Conservation (phyloP, 345 rosid species). For the Rhodamnia rubescens region DNA sequence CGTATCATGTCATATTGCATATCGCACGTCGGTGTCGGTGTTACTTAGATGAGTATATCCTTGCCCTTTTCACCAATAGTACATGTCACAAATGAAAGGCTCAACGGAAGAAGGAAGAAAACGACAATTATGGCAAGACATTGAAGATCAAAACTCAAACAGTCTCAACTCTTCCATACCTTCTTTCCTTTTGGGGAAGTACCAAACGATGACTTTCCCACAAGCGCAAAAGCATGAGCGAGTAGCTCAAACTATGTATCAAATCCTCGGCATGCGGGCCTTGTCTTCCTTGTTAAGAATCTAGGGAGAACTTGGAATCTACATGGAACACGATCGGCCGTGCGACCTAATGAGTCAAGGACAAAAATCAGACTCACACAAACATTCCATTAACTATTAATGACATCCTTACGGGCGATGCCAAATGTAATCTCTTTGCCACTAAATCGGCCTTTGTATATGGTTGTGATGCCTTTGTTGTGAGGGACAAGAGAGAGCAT, state of each 20-base stretch:
- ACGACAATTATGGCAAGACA: background rate
- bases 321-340: slow-evolving; percentile 47
- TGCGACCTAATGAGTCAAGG: too few relatives aligned
- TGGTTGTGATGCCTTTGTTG: background rate
- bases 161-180: slow-evolving; percentile 76
- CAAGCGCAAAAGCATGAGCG: slow-evolving; percentile 51
- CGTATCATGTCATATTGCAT: too few relatives aligned
- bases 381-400: too few relatives aligned
- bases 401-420: too few relatives aligned
- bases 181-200: slow-evolving; percentile 75
- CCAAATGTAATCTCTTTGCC: too few relatives aligned
- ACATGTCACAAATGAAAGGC: background rate
- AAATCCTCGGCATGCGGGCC: slow-evolving; percentile 46
- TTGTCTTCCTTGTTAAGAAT: slow-evolving; percentile 19
- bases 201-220: slow-evolving; percentile 82
- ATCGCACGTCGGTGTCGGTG: too few relatives aligned
- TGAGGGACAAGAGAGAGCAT: background rate
- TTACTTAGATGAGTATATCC: too few relatives aligned
- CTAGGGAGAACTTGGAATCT: slow-evolving; percentile 44
- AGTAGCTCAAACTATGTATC: slow-evolving; percentile 54
- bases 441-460: background rate
- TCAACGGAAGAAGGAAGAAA: background rate
- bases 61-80: background rate
- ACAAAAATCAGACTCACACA: background rate
- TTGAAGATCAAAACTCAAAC: slow-evolving; percentile 32